Evolutionary conservation across 805 yeast species (phyloP).

Genomic region (Candida hungchunana): DNA sequence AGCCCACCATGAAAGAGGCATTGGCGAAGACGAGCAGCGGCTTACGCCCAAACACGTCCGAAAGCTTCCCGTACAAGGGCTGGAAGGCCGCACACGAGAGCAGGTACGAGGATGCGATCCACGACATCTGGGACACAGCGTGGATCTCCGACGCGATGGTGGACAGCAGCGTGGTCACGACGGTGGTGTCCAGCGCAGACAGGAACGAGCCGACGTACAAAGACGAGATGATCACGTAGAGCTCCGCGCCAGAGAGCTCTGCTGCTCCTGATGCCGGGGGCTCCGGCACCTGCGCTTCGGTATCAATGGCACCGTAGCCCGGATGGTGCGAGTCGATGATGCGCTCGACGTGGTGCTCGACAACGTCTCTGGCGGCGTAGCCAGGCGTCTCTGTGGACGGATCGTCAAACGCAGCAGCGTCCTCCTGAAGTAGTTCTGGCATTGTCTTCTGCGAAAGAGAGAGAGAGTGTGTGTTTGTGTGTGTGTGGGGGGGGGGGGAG

Average conservation of each 20-base stretch:
- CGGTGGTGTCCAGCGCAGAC: constrained; percentile 60
- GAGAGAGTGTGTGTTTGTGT: too few relatives aligned
- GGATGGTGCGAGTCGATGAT: constrained; percentile 9
- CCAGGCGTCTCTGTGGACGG: constrained; percentile 19
- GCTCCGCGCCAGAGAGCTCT: constrained; percentile 6
- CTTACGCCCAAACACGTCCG: constrained; percentile 64
- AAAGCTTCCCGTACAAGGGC: constrained; percentile 59
- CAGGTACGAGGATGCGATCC: constrained; percentile 65
- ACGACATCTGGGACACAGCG: constrained; percentile 56
- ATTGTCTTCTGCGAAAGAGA: too few relatives aligned
- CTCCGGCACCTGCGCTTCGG: constrained; percentile 5
- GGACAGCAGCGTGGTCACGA: constrained; percentile 58
- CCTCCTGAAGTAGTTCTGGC: constrained; percentile 14
- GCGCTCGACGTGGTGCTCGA: constrained; percentile 16
- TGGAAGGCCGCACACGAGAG: constrained; percentile 63
- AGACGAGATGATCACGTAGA: constrained; percentile 30
- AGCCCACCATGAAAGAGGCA: constrained; percentile 38
- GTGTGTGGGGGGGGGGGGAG: too few relatives aligned
- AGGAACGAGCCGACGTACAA: constrained; percentile 43
- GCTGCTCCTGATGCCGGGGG: too few relatives aligned
- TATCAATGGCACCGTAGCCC: constrained; percentile 13
- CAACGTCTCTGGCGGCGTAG: constrained; percentile 13
- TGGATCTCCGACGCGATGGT: constrained; percentile 62
- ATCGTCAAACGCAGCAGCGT: constrained; percentile 17
- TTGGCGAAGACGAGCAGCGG: constrained; percentile 36